Evolutionary conservation across 768 basidiomycete species (phyloP), one percentile per base, ranked within the genome.

Genomic region (Leccinum ochraceum): DNA sequence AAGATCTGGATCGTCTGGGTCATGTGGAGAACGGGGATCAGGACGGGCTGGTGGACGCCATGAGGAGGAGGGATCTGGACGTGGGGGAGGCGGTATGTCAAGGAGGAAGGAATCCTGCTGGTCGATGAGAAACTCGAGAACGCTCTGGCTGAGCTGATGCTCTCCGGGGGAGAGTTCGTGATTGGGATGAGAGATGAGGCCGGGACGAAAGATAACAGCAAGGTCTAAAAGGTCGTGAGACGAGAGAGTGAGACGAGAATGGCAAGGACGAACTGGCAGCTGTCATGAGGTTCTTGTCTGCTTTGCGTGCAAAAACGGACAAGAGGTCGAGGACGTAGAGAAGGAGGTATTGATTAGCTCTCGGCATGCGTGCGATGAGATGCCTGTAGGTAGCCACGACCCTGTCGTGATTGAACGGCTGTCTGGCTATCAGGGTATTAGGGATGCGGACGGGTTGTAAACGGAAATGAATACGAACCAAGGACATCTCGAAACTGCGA

Each of bases 181-280:
- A 24, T 81, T 75, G 2, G 94, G 91, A 72, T 95, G 93, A 9
- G 93, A 91, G 60, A 99, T 87, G 5, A 99, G 79, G 17, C 95
- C 97, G 0, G 97, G 97, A 60, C 95, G 91, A 76, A 99, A 99
- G 65, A 98, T 96, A 51, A 96, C 90, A 17, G 96, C 97, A 20
- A 99, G 86, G 77, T 99, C 96, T 94, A 71, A 26, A 28, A 10
- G 26, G 7, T 4, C n/a, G 56, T 57, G 36, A 53, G 59, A 6
- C 8, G 14, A 42, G 20, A 2, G 44, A 22, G 46, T 22, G 53
- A 50, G 56, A 57, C 11, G 17, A 46, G 34, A 32, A 22, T 62
- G 42, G 28, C 14, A 52, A 42, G 28, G 36, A 84, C 91, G 67
- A 65, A 97, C 95, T 98, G 59, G 89, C 82, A 22, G 96, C 90